phyloP scores from a whole-genome alignment of 2,329 filamentous ascomycete species.

The Arachnomyces sp. region DNA sequence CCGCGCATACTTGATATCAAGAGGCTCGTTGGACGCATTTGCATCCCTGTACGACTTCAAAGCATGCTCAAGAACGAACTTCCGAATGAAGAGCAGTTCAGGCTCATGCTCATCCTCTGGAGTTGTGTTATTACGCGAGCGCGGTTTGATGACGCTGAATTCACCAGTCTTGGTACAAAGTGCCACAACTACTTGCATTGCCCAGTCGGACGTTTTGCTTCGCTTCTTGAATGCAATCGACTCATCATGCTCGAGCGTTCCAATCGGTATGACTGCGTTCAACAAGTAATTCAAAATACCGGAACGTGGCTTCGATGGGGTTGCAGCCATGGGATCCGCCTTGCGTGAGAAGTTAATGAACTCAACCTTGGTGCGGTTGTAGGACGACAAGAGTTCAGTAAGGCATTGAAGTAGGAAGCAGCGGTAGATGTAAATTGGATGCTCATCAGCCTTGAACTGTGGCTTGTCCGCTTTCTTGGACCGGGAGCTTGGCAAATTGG shows the following conservation, averaged over 20 bases:
- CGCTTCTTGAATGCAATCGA: slow-evolving; percentile 75
- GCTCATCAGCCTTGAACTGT: slow-evolving; percentile 80
- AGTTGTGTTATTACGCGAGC: slow-evolving; percentile 44
- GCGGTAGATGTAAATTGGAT: slow-evolving; percentile 92
- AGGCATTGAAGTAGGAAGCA: slow-evolving; percentile 92
- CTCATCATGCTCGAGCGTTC: slow-evolving; percentile 61
- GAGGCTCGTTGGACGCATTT: slow-evolving; percentile 63
- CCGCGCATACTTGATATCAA: slow-evolving; percentile 79
- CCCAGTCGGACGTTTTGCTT: slow-evolving; percentile 72
- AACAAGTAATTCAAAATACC: slow-evolving; percentile 91
- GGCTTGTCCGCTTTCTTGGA: slow-evolving; percentile 60
- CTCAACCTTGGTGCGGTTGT: slow-evolving; percentile 91
- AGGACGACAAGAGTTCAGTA: slow-evolving; percentile 80
- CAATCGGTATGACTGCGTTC: slow-evolving; percentile 63
- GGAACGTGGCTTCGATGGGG: slow-evolving; percentile 87
- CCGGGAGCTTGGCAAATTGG: not conserved
- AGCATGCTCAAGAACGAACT: slow-evolving; percentile 89
- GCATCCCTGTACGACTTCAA: slow-evolving; percentile 89
- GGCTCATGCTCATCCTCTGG: slow-evolving; percentile 33
- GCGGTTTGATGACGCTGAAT: slow-evolving; percentile 50
- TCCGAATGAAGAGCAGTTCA: slow-evolving; percentile 75
- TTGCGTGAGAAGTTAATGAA: slow-evolving; percentile 99
- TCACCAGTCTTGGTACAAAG: slow-evolving; percentile 84
- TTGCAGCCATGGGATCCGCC: slow-evolving; percentile 70
- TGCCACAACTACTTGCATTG: slow-evolving; percentile 76